A percentile compares a stretch with the other conserved stretches of the same genome.
phyloP scores from a whole-genome alignment of 2,329 filamentous ascomycete species.

The Exserohilum turcica region DNA sequence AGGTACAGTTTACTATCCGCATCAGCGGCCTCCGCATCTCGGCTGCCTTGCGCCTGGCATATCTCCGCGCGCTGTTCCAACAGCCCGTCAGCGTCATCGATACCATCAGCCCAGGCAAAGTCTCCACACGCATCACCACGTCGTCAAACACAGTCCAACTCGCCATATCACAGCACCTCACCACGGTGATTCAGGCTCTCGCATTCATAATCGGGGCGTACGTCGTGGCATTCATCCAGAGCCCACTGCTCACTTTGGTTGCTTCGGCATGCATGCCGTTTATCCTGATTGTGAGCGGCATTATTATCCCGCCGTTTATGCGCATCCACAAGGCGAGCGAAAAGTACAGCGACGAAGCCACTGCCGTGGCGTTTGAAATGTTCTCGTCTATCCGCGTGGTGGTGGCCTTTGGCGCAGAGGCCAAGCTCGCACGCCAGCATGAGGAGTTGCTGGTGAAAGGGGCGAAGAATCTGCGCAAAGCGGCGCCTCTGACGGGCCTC shows the following conservation, averaged over 20 bases:
- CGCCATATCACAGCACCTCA: slow-evolving; percentile 60
- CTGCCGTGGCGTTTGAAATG: slow-evolving; percentile 46
- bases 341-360: slow-evolving; percentile 41
- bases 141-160: slow-evolving; percentile 60
- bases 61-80: slow-evolving; percentile 56
- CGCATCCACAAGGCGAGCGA: slow-evolving; percentile 42
- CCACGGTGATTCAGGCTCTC: slow-evolving; percentile 52
- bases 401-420: slow-evolving; percentile 46
- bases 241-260: slow-evolving; percentile 59
- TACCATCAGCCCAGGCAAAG: slow-evolving; percentile 56
- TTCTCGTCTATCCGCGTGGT: slow-evolving; percentile 47
- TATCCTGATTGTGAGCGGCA: slow-evolving; percentile 42
- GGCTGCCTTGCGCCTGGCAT: slow-evolving; percentile 56
- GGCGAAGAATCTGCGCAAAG: slow-evolving; percentile 32
- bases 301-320: slow-evolving; percentile 39
- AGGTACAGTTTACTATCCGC: slow-evolving; percentile 53
- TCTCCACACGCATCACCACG: slow-evolving; percentile 58
- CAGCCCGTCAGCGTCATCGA: slow-evolving; percentile 58
- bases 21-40: slow-evolving; percentile 59
- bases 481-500: slow-evolving; percentile 41
- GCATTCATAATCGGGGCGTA: slow-evolving; percentile 45
- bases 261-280: slow-evolving; percentile 53
- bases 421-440: slow-evolving; percentile 40
- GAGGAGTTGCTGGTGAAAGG: slow-evolving; percentile 35
- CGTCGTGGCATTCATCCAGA: slow-evolving; percentile 58